These are phyloP conservation scores for Cicer chorassanicum DNA, from an alignment of 306 rosid genomes.

Conservation along the genomic window DNA sequence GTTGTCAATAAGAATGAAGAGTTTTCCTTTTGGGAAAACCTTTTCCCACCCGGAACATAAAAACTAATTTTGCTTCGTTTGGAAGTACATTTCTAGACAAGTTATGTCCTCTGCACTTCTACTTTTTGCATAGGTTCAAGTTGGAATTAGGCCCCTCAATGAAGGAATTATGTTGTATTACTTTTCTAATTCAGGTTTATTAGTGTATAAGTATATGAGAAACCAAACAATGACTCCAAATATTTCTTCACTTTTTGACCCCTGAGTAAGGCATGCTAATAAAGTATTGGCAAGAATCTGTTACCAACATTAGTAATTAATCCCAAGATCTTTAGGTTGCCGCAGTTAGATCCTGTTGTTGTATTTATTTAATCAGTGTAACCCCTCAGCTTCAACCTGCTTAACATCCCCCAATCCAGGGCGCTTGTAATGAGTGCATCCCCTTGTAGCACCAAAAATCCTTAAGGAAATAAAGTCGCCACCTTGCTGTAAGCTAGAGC, in stretches of 20 bases:
- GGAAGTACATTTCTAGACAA: too few relatives aligned
- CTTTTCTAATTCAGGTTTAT: not conserved
- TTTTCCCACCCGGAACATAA: too few relatives aligned
- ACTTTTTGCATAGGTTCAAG: too few relatives aligned
- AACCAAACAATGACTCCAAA: not conserved
- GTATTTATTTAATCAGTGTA: not conserved
- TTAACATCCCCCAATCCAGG: not conserved
- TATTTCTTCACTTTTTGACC: not conserved
- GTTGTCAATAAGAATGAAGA: too few relatives aligned
- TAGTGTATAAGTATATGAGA: not conserved
- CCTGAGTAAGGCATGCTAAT: not conserved
- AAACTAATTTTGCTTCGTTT: too few relatives aligned
- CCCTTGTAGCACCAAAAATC: too few relatives aligned
- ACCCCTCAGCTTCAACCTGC: not conserved
- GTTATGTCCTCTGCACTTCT: too few relatives aligned
- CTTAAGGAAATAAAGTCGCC: too few relatives aligned
- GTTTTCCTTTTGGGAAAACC: too few relatives aligned
- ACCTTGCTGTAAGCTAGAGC: too few relatives aligned
- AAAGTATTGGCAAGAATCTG: not conserved
- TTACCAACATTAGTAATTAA: not conserved
- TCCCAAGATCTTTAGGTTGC: not conserved
- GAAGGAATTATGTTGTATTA: not conserved
- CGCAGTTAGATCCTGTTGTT: not conserved
- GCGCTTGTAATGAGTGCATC: not conserved
- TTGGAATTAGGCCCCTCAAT: too few relatives aligned